Percentiles rank a stretch among this genome's conserved stretches.
Conservation (phyloP, 305 asterid genomes). For the Ilex paraguariensis region DNA sequence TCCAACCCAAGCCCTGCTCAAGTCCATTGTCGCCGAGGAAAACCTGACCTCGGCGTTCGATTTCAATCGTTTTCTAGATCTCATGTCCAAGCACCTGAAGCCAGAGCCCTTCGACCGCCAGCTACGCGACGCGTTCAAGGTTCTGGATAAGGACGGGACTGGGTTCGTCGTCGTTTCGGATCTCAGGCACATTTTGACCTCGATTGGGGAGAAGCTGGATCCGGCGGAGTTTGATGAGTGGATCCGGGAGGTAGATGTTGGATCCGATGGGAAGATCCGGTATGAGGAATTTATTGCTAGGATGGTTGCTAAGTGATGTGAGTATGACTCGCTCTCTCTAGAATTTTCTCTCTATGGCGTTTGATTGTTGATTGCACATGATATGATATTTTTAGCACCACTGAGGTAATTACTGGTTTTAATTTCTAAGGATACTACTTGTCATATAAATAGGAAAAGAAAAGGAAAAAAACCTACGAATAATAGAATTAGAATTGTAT, state of each 20-base stretch:
- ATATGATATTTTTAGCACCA: too few relatives aligned
- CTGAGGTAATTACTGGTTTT: too few relatives aligned
- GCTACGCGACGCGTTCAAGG: constrained; percentile 4
- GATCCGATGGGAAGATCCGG: constrained; percentile 7
- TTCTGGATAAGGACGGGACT: constrained; percentile 1
- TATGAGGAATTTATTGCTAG: constrained; percentile 4
- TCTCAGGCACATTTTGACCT: constrained; percentile 2
- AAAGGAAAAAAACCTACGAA: too few relatives aligned
- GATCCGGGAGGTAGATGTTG: constrained; percentile 5
- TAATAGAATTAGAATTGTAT: too few relatives aligned
- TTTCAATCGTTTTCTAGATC: constrained; percentile 3
- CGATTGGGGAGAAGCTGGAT: constrained; percentile 3
- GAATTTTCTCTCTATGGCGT: too few relatives aligned
- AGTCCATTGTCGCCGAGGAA: constrained; percentile 1
- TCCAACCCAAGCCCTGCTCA: constrained; percentile 8
- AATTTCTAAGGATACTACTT: too few relatives aligned
- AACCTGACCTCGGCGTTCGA: constrained; percentile 5
- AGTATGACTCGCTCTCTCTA: not conserved
- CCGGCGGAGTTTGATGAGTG: constrained; percentile 8
- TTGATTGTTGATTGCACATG: too few relatives aligned
- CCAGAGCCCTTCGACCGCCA: constrained; percentile 8
- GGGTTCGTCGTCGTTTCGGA: constrained; percentile 8
- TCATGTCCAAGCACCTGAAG: constrained; percentile 4
- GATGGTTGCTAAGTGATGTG: constrained; percentile 5
- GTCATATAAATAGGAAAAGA: too few relatives aligned